Evolutionary conservation across 371 early-diverging fungal species (phyloP).

Genomic region (Rhizopus sp.): DNA sequence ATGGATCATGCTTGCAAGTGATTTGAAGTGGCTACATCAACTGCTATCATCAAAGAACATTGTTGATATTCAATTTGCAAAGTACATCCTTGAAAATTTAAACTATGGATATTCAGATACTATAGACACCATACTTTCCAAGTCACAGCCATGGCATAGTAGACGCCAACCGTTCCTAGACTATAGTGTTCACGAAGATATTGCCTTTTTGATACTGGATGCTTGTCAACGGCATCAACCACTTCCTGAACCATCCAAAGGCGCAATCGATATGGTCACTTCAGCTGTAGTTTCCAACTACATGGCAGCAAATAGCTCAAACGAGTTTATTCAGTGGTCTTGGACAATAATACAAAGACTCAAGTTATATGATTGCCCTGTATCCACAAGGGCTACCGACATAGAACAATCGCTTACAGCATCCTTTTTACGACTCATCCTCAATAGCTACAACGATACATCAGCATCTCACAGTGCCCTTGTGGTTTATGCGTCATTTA

Average conservation of each 20-base stretch:
- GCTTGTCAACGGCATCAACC: slow-evolving; percentile 38
- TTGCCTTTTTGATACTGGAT: slow-evolving; percentile 46
- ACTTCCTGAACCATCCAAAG: slow-evolving; percentile 26
- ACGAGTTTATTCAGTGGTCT: slow-evolving; percentile 52
- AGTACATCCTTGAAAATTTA: slow-evolving; percentile 45
- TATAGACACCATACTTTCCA: slow-evolving; percentile 20
- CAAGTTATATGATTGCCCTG: slow-evolving; percentile 46
- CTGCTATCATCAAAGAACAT: slow-evolving; percentile 30
- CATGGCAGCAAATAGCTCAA: slow-evolving; percentile 17
- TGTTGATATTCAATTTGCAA: slow-evolving; percentile 41
- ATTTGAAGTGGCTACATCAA: slow-evolving; percentile 40
- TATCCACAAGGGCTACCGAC: slow-evolving; percentile 35
- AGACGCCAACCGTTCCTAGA: slow-evolving; percentile 27
- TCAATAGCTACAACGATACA: slow-evolving; percentile 20
- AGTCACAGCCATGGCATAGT: slow-evolving; percentile 38
- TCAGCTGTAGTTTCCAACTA: slow-evolving; percentile 32
- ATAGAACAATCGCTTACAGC: slow-evolving; percentile 34
- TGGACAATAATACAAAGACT: slow-evolving; percentile 49
- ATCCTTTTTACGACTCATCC: slow-evolving; percentile 36
- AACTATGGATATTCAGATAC: slow-evolving; percentile 36
- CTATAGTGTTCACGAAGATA: slow-evolving; percentile 36
- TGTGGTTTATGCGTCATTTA: slow-evolving; percentile 44
- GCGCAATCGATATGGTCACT: slow-evolving; percentile 29
- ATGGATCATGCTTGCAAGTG: slow-evolving; percentile 46
- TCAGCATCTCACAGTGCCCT: slow-evolving; percentile 45